Conservation (phyloP, 2,329 filamentous ascomycete genomes). For the Xylaria sp. region DNA sequence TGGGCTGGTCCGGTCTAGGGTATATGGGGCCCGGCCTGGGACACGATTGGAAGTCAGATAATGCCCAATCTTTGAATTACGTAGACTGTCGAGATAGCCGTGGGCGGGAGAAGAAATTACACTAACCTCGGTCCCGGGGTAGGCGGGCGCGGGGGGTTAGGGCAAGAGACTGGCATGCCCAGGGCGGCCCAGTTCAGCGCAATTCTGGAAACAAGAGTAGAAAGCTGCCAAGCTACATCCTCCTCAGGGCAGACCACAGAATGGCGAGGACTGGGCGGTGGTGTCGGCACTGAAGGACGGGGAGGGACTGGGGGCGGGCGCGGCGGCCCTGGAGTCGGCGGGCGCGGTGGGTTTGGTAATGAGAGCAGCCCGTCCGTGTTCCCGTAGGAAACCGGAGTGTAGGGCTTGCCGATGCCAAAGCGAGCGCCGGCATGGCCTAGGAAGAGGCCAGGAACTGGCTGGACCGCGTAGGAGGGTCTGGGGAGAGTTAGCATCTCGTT, state of each 20-base stretch:
- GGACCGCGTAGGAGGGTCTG: not conserved
- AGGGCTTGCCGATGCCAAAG: not conserved
- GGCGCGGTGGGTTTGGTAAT: constrained; percentile 32
- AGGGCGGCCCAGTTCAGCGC: constrained; percentile 9
- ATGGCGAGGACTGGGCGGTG: constrained; percentile 34
- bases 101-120: not conserved
- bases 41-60: constrained; percentile 12
- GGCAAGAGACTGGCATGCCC: constrained; percentile 13
- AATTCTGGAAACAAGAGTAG: constrained; percentile 14
- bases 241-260: constrained; percentile 2
- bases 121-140: constrained; percentile 30
- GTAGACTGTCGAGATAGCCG: too few species aligned
- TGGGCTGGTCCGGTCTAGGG: constrained; percentile 33
- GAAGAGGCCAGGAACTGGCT: not conserved
- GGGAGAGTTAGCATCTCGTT: constrained; percentile 6
- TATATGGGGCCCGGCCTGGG: constrained; percentile 29
- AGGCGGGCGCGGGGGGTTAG: constrained; percentile 31
- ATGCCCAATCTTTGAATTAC: not conserved
- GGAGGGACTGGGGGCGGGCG: constrained; percentile 33
- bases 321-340: constrained; percentile 34
- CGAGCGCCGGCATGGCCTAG: not conserved
- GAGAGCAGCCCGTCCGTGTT: constrained; percentile 7
- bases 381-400: not conserved
- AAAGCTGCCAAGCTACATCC: constrained; percentile 9
- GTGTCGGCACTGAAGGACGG: constrained; percentile 33